Evolutionary conservation across 805 yeast genomes (phyloP).

Genomic region (Vanderwaltozyma polyspora): DNA sequence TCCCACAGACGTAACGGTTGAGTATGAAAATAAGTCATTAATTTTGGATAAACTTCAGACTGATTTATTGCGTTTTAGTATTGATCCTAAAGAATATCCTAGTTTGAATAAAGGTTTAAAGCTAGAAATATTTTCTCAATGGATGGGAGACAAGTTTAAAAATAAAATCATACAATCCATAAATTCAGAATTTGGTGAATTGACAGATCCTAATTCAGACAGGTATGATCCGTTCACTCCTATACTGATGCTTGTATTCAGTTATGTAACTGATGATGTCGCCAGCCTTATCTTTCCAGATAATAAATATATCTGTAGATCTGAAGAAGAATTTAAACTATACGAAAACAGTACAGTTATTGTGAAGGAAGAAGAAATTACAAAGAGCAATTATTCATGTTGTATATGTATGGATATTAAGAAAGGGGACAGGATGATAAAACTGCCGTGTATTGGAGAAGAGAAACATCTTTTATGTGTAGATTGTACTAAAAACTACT

Average conservation of each 20-base stretch:
- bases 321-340: conserved; percentile 8
- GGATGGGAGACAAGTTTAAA: conserved; percentile 23
- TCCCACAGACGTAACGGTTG: conserved; percentile 7
- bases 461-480: conserved; percentile 37
- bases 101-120: conserved; percentile 6
- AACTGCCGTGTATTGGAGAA: conserved; percentile 27
- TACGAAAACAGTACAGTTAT: conserved; percentile 18
- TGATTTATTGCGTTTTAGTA: conserved; percentile 9
- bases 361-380: conserved; percentile 22
- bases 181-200: conserved; percentile 26
- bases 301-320: conserved; percentile 3
- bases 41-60: conserved; percentile 7
- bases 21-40: conserved; percentile 4
- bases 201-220: conserved; percentile 10
- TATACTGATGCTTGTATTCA: conserved; percentile 35
- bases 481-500: conserved; percentile 35
- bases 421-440: conserved; percentile 34
- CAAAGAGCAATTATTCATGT: conserved; percentile 34
- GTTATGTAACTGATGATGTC: conserved; percentile 25
- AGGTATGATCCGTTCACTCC: conserved; percentile 18
- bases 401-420: conserved; percentile 44
- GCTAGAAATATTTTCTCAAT: conserved; percentile 19
- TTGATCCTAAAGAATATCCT: conserved; percentile 13
- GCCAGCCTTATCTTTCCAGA: conserved; percentile 8
- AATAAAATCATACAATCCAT: conserved; percentile 12